Evolutionary conservation across 2,329 filamentous ascomycete species (phyloP), one percentile per base, ranked within the genome.

Genomic region (Cladosporium sp.): DNA sequence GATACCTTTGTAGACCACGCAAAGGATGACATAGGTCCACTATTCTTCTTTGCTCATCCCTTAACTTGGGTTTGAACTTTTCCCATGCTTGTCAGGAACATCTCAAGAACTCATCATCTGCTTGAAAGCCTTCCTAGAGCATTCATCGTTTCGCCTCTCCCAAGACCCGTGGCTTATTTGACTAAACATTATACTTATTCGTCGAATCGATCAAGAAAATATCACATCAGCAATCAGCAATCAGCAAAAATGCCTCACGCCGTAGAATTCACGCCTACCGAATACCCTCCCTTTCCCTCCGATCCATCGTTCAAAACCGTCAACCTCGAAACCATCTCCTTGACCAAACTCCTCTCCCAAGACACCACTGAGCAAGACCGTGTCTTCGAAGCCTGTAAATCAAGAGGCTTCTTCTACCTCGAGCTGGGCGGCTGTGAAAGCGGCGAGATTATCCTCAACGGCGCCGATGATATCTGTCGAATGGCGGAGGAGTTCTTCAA

Each of bases 391-490:
- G 69, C 70, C 5, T 73, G 69, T 57, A 69, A 68, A 47, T 67
- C 74, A 9, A 65, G 79, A 5, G 78, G 78, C 1, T 80, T 80
- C 63, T 80, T 80, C 64, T 80, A 80, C 53, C 68, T 81, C 3
- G 74, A 80, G 49, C 64, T 81, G 2, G 51, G 54, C 3, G 55
- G 57, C n/a, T 58, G 54, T 6, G 53, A 60, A 15, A 53, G 57
- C 41, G 64, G 63, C 50, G 53, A 62, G 6, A 59, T 52, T 4
- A 64, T 67, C 29, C 29, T 51, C 12, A 48, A 59, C 9, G 59
- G 60, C 22, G 53, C 62, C 2, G 59, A 61, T 15, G 51, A 63
- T 4, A 53, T 66, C 32, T 59, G 58, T 12, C 53, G 54, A 1
- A 63, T 77, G 5, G 74, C 71, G 48, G 66, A 72, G 43, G 54